These are phyloP conservation scores for Aspergillus wentii DNA, from an alignment of 495 filamentous ascomycete species.

Conservation along the genomic window DNA sequence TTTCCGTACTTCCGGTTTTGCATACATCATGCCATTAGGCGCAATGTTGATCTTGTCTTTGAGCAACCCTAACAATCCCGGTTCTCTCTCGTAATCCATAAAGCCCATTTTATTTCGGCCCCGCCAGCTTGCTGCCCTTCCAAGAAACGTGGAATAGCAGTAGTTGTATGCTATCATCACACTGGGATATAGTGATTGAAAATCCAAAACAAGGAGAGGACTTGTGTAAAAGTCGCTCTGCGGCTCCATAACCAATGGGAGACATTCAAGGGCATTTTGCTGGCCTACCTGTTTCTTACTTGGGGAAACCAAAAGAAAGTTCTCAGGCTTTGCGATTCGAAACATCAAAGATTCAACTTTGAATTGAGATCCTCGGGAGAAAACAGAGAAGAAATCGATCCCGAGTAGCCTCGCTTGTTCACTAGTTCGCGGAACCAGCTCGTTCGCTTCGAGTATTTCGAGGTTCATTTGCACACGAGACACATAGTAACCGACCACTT, in stretches of 20 bases:
- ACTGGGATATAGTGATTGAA: slow-evolving; percentile 93
- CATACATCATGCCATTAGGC: slow-evolving; percentile 95
- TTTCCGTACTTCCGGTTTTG: slow-evolving; percentile 78
- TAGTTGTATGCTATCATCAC: slow-evolving; percentile 99
- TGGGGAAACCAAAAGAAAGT: slow-evolving; percentile 85
- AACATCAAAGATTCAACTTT: slow-evolving; percentile 99
- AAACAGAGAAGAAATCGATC: slow-evolving; percentile 94
- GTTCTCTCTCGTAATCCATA: slow-evolving; percentile 70
- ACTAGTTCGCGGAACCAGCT: slow-evolving; percentile 82
- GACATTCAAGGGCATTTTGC: slow-evolving; percentile 92
- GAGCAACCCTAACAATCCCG: slow-evolving; percentile 70
- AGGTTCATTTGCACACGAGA: slow-evolving; percentile 76
- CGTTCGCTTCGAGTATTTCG: slow-evolving; percentile 87
- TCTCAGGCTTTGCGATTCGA: slow-evolving; percentile 94
- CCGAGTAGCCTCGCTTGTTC: slow-evolving; percentile 92
- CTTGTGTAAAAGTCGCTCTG: slow-evolving; percentile 92
- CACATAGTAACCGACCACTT: slow-evolving; percentile 73
- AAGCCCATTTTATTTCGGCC: slow-evolving; percentile 96
- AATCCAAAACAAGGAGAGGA: slow-evolving; percentile 87
- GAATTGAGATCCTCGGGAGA: slow-evolving; percentile 91
- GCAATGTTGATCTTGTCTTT: slow-evolving; percentile 88
- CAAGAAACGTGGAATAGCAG: slow-evolving; percentile 96
- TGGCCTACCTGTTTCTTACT: slow-evolving; percentile 86
- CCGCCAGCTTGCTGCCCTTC: slow-evolving; percentile 77
- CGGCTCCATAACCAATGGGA: slow-evolving; percentile 96